Percentiles rank a stretch among this genome's conserved stretches.
phyloP scores from a whole-genome alignment of 495 filamentous ascomycete genomes.

The Daldinia concentrica region DNA sequence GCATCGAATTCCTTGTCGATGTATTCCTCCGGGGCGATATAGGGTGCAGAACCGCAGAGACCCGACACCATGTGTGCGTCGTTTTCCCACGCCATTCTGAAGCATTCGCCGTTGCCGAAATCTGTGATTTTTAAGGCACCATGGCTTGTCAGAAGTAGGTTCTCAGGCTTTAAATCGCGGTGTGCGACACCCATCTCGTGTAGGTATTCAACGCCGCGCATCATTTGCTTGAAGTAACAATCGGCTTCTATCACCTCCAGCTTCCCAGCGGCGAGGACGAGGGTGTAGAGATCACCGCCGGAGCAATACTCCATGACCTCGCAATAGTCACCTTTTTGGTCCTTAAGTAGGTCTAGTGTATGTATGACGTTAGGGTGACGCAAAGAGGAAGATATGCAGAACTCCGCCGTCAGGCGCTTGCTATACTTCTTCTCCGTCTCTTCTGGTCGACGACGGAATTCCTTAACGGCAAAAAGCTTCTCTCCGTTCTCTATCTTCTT shows the following conservation, averaged over 20 bases:
- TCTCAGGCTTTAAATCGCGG: constrained; percentile 97
- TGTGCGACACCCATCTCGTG: constrained; percentile 99
- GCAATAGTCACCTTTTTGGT: constrained; percentile 97
- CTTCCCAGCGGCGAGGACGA: constrained; percentile 91
- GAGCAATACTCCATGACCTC: constrained; percentile 99
- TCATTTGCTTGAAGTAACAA: constrained; percentile 99
- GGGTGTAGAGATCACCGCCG: constrained; percentile 94
- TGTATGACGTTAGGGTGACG: constrained; percentile 99
- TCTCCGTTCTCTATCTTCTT: constrained; percentile 91
- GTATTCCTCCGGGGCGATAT: constrained; percentile 98
- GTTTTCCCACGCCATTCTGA: constrained; percentile 99
- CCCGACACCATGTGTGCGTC: constrained; percentile 98
- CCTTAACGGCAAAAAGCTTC: constrained; percentile 97
- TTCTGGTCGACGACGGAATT: constrained; percentile 92
- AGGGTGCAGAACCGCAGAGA: constrained; percentile 94
- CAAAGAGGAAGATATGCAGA: constrained; percentile 97
- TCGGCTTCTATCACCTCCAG: constrained; percentile 94
- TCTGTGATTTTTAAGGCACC: constrained; percentile 98
- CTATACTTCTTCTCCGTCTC: constrained; percentile 97
- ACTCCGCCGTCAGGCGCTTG: constrained; percentile 97
- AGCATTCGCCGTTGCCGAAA: constrained; percentile 99
- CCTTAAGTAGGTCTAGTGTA: constrained; percentile 92
- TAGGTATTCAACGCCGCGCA: constrained; percentile 99
- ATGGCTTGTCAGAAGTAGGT: constrained; percentile 90
- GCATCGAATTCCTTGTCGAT: constrained; percentile 95